These are phyloP conservation scores for Lasiodiplodia hormozganensis DNA, from an alignment of 2,329 filamentous ascomycete genomes.

Conservation along the genomic window DNA sequence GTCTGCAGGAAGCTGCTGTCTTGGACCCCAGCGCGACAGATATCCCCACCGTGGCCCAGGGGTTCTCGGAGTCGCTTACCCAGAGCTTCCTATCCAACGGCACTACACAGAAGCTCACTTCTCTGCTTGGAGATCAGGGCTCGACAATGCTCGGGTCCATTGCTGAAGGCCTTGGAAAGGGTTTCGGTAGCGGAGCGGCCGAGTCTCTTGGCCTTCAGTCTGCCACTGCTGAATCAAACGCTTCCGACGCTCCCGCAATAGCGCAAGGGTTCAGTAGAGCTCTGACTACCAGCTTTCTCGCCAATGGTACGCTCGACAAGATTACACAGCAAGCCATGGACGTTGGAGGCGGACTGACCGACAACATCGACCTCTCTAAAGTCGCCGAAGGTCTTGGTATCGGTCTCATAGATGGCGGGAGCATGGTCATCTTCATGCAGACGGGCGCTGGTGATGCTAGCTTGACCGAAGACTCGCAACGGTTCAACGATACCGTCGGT, in stretches of 20 bases:
- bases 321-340: neutral
- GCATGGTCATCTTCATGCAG: conserved; percentile 11
- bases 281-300: conserved; percentile 21
- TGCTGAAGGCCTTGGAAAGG: conserved; percentile 15
- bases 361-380: conserved; percentile 7
- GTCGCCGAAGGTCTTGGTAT: conserved; percentile 15
- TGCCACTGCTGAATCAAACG: neutral
- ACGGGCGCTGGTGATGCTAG: neutral
- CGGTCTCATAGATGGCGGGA: conserved; percentile 17
- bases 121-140: neutral
- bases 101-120: neutral
- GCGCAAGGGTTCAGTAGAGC: conserved; percentile 11
- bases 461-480: neutral
- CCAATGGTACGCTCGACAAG: conserved; percentile 5
- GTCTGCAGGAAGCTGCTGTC: neutral
- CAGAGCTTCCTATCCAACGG: conserved; percentile 20
- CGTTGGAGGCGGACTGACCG: neutral
- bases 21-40: conserved; percentile 1
- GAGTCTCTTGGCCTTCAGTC: neutral
- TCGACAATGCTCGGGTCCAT: conserved; percentile 12
- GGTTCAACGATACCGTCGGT: conserved; percentile 19
- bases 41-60: conserved; percentile 10
- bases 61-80: conserved; percentile 7
- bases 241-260: conserved; percentile 2
- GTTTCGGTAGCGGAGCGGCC: conserved; percentile 7